Base-by-base conservation (phyloP, 441 rosid species). In the Manihot esculenta region DNA sequence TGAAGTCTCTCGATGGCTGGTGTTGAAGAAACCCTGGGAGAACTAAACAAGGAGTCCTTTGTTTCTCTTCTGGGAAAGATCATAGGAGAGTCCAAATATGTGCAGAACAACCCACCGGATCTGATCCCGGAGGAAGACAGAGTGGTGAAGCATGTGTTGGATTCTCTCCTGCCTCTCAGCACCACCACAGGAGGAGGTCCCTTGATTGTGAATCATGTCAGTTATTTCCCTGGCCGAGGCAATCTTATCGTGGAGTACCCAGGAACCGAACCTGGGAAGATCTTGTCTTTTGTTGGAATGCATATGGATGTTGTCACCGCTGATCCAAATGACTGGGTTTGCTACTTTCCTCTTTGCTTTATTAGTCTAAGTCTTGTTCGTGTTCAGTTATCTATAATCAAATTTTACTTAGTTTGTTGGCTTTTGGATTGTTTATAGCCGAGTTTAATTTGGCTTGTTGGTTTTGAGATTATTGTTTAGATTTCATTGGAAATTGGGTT, bases 241-340 rank as follows among this genome's bases (percentile, higher is more conserved):
- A 93, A 95, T 75, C 83, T 95, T 74, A 89, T 95, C 74, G 97
- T 91, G 53, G 98, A 95, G 84, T 95, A 91, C 77, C 99, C 97
- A 48, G 98, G 98, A 30, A 82, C 95, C 27, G 77, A 83, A 21
- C 92, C 88, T 3, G 98, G 91, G 50, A 92, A 89, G 83, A 78
- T 95, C 79, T 38, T 95, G 51, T 95, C 99, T 66, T 92, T 95
- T 76, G 99, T 95, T 51, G 99, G 99, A 23, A 92, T 92, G 99
- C 99, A 95, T 72, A 93, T 89, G 98, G 99, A 95, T 80, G 98
- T 95, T 41, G 99, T 95, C 86, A 91, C 99, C 42, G 97, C 97
- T 1, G 79, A 95, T 81, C 95, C 97, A 9, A 84, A 82, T 75
- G 98, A 88, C 60, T 93, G 98, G 99, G 99, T 95, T 62, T 64